Evolutionary conservation across 495 filamentous ascomycete species (phyloP), one percentile per base, ranked within the genome.

Genomic region (Penicillium salamii): DNA sequence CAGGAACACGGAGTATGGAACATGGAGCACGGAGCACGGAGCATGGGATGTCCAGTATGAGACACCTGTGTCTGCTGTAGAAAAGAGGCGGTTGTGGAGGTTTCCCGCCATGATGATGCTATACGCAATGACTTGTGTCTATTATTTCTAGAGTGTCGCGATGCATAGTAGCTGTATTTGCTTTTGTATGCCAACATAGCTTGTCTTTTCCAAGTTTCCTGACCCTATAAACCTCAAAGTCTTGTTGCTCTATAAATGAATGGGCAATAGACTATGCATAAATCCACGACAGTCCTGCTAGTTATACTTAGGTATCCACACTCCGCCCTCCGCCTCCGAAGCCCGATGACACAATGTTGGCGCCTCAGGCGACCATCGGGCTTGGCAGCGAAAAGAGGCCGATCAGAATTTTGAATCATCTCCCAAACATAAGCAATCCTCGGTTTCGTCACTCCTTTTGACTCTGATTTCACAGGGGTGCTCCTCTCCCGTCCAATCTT

Each of bases 331-430:
- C n/a, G n/a, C n/a, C n/a, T n/a, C n/a, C n/a, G n/a, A n/a, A n/a
- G n/a, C n/a, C n/a, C n/a, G n/a, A 40, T 52, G 49, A 52, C 49
- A 34, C n/a, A 46, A 55, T 53, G 19, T 46, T 39, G 19, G 15
- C 60, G 68, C 68, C 66, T 69, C 54, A 69, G 62, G 61, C 60
- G 19, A 13, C 44, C 21, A 26, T 59, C 57, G 54, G 55, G 15
- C 40, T 56, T 54, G 55, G 63, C 66, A 8, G n/a, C n/a, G 62
- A 69, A 63, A 69, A 54, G 55, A 55, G 56, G 52, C 55, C 59
- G 63, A 65, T 61, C 65, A 64, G 65, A 72, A 65, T 62, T 70
- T 72, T 64, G 64, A 48, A 57, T 28, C 42, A 24, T 26, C 42
- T 42, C 13, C 28, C 46, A 46, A 46, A 46, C 34, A 53, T 57